Conservation (phyloP, 441 rosid species). For the Omphalea diandra region DNA sequence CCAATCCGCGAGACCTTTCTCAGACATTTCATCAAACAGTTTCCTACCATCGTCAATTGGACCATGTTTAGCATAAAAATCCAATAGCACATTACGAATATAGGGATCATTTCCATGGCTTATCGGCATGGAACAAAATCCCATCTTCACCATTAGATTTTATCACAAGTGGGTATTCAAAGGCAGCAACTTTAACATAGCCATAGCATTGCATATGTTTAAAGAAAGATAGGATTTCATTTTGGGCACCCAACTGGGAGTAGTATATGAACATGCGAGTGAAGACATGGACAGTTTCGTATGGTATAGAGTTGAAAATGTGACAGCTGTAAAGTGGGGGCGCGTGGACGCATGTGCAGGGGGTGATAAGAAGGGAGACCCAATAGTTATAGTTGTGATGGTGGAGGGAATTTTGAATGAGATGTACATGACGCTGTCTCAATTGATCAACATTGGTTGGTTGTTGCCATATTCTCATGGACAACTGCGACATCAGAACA, state of each 20-base stretch:
- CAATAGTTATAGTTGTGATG: constrained; percentile 31
- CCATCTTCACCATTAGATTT: constrained; percentile 33
- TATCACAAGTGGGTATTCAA: constrained; percentile 33
- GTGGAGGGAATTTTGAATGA: constrained; percentile 35
- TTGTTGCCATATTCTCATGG: constrained; percentile 14
- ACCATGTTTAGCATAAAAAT: constrained; percentile 47
- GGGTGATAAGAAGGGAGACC: constrained; percentile 26
- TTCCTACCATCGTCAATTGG: constrained; percentile 42
- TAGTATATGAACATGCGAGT: constrained; percentile 31
- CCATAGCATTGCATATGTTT: constrained; percentile 16
- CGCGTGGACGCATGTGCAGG: constrained; percentile 33
- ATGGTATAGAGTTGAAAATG: constrained; percentile 24
- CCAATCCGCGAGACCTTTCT: constrained; percentile 47
- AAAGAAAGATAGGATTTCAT: constrained; percentile 28
- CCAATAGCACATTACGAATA: constrained; percentile 57
- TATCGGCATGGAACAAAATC: constrained; percentile 33
- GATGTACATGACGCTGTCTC: constrained; percentile 33
- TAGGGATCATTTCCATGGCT: constrained; percentile 48
- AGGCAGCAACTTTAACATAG: constrained; percentile 26
- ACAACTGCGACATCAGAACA: constrained; percentile 24
- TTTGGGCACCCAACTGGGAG: constrained; percentile 25
- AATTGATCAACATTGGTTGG: constrained; percentile 22
- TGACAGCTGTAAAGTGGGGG: constrained; percentile 26
- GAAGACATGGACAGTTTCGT: constrained; percentile 24
- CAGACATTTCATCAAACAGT: constrained; percentile 37